A percentile compares a stretch with the other conserved stretches of the same genome.
These are phyloP conservation scores for Russula sp. DNA, from an alignment of 768 basidiomycete genomes.

Conservation along the genomic window DNA sequence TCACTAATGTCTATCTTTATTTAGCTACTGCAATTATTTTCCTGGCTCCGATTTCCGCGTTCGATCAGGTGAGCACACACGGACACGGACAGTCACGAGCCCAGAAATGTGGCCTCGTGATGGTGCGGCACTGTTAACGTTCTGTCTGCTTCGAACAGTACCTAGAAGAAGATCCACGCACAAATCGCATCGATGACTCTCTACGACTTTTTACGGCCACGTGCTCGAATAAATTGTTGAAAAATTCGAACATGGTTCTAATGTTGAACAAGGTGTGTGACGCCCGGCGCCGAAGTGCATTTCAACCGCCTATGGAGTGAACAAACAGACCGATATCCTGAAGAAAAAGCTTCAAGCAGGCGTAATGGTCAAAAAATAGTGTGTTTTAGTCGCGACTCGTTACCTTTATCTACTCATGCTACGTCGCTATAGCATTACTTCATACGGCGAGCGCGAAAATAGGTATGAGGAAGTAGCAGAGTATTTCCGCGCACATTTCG, in stretches of 20 bases:
- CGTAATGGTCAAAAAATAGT: conserved; percentile 75
- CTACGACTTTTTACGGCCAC: conserved; percentile 84
- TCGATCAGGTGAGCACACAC: conserved; percentile 59
- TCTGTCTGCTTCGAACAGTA: conserved; percentile 40
- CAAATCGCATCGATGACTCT: conserved; percentile 82
- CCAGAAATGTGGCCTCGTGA: background rate
- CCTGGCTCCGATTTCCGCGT: conserved; percentile 78
- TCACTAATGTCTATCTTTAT: conserved; percentile 10
- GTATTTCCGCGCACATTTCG: conserved; percentile 82
- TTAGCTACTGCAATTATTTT: conserved; percentile 81
- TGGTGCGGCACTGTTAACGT: conserved; percentile 36
- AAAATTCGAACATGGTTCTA: conserved; percentile 41
- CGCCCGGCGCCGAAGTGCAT: conserved; percentile 35
- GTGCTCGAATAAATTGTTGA: conserved; percentile 72
- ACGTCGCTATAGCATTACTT: conserved; percentile 51
- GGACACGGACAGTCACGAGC: too few species aligned
- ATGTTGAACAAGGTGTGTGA: conserved; percentile 65
- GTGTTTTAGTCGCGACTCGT: conserved; percentile 24
- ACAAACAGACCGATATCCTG: conserved; percentile 76
- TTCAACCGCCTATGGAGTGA: conserved; percentile 8
- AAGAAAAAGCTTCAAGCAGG: conserved; percentile 64
- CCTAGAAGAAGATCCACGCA: conserved; percentile 78
- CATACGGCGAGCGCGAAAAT: conserved; percentile 67
- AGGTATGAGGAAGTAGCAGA: conserved; percentile 61
- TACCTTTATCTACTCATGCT: background rate